Base-by-base conservation (phyloP, 768 basidiomycete species). In the Podaxis sp. region DNA sequence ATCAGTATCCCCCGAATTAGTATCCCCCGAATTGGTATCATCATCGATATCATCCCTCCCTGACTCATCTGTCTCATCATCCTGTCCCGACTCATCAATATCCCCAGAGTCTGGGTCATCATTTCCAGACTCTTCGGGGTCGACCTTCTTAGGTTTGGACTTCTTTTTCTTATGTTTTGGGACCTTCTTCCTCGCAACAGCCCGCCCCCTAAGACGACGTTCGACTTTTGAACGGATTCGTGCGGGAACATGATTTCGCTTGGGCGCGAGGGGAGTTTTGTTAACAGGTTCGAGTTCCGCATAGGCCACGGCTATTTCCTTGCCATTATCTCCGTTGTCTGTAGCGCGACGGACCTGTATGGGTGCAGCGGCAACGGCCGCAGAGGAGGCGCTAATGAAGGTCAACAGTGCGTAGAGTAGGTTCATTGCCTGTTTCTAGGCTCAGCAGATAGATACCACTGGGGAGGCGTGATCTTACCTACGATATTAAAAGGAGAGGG, bases 71-170 rank as follows among this genome's bases (percentile, higher is more conserved):
- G 25, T 22, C n/a, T 49, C 46, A 50, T 58, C 57, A 58, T 58
- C 46, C 17, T 49, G 46, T 22, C 57, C 57, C 6, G 46, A 58
- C 46, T 50, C 57, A 15, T 59, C 49, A 7, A 59, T 49, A 38
- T 59, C 49, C 5, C 57, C 57, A 36, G 57, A 59, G 13, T 59
- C 57, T 22, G 47, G 47, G 38, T 59, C 57, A 37, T 59, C 57
- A 33, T 59, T 33, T 13, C 57, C 57, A 12, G 49, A 50, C 15
- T 59, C 57, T 51, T 59, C 57, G 6, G 47, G 49, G 12, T 59
- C 57, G 11, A 27, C 24, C 37, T 43, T 56, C 22, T 59, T 50
- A 24, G 13, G 6, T 33, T 46, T 29, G 22, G 54, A 55, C 38
- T 55, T 55, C 19, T 22, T 22, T 19, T 50, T 50, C 47, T 25